Evolutionary conservation across 2,329 filamentous ascomycete species (phyloP), one percentile per base, ranked within the genome.

Genomic region (Fusarium luffae): DNA sequence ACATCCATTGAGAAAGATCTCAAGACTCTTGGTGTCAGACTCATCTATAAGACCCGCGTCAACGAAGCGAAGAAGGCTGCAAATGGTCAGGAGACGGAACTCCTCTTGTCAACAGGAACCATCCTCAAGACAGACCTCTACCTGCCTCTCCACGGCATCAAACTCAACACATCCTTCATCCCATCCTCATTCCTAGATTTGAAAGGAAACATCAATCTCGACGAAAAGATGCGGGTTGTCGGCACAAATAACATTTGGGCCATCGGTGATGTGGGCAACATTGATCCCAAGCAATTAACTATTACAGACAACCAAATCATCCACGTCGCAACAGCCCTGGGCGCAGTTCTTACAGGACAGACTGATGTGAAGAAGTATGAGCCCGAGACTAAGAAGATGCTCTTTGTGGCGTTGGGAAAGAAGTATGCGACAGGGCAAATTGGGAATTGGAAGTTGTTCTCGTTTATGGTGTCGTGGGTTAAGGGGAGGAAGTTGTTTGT

Each of bases 91-190:
- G 30, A 55, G 4, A 70, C 63, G 4, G 62, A 63, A 4, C 62
- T 83, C 23, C 71, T 69, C 10, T 66, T 82, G 34, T 79, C 76
- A 7, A 74, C 75, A 40, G 75, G 75, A 27, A 71, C 63, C n/a
- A 76, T 74, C 6, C 65, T 76, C 47, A 74, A 68, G 4, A 71
- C 78, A 42, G 80, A 81, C 19, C 70, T 85, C 34, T 81, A 84
- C 70, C 75, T 87, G 4, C 83, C 85, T 1, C 79, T 84, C 0
- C 79, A 80, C 58, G 85, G 85, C 40, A 61, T 82, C 16, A 60
- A 71, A 2, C 76, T 80, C 49, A 87, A 86, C 73, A 82, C 80
- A 0, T 68, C 73, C 0, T 85, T 84, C 57, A 58, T 81, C 13
- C 80, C 82, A 0, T 41, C 60, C 0, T 44, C 69, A 2, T 73